Conservation (phyloP, 768 basidiomycete species). For the Tephrocybe rancida region DNA sequence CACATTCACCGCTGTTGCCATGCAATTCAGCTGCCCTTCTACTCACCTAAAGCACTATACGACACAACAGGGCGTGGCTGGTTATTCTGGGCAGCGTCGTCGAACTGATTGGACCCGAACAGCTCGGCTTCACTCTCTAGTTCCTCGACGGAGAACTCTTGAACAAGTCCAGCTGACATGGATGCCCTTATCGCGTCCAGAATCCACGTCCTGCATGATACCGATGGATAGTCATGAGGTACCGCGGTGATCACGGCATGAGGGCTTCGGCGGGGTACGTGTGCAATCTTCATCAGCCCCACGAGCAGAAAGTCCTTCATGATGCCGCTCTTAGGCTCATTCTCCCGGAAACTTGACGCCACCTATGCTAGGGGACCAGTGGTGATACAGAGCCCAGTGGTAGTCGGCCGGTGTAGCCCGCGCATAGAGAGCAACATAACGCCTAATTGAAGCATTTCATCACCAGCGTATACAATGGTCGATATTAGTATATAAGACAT, state of each 20-base stretch:
- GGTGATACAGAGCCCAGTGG: slow-evolving; percentile 4
- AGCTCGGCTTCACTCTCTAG: background rate
- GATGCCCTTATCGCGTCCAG: background rate
- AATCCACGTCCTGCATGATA: background rate
- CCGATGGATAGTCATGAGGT: background rate
- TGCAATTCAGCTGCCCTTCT: no score
- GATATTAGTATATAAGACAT: no score
- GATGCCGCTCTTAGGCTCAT: background rate
- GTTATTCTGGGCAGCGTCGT: slow-evolving; percentile 1
- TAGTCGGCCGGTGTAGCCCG: background rate
- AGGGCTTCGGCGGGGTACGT: background rate
- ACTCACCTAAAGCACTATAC: no score
- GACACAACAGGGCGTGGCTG: background rate
- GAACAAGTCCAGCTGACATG: background rate
- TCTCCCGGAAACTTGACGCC: background rate
- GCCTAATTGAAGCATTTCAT: no score
- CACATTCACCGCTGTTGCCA: no score
- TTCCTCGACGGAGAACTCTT: background rate
- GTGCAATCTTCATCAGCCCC: slow-evolving; percentile 1
- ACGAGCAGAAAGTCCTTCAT: slow-evolving; percentile 5
- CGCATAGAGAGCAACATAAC: background rate
- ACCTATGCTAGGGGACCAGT: background rate
- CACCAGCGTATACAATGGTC: no score
- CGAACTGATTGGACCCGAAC: slow-evolving; percentile 1
- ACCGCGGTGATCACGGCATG: background rate